A percentile compares a stretch with the other conserved stretches of the same genome.
Conservation (phyloP, 306 rosid species). For the Cotoneaster glaucophyllus region DNA sequence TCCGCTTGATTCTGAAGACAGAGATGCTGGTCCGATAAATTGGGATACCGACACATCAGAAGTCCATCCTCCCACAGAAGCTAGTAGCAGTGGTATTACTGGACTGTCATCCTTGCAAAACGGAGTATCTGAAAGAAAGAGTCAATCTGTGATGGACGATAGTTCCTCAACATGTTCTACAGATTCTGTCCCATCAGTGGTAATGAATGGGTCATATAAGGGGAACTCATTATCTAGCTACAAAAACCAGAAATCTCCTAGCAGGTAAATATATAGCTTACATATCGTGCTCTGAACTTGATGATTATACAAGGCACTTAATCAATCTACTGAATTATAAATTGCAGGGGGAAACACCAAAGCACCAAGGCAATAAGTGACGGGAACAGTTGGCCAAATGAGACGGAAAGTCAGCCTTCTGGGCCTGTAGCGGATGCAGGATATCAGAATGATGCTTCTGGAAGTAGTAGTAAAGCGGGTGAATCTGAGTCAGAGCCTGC, state of each 20-base stretch:
- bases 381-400: conserved; percentile 53
- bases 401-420: conserved; percentile 53
- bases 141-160: conserved; percentile 66
- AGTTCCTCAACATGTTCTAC: conserved; percentile 98
- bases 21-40: conserved; percentile 75
- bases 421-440: conserved; percentile 42
- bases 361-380: conserved; percentile 46
- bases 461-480: conserved; percentile 47
- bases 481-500: conserved; percentile 45
- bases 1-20: conserved; percentile 85
- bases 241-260: conserved; percentile 60
- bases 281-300: conserved; percentile 8
- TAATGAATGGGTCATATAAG: conserved; percentile 51
- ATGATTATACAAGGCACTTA: neutral
- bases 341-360: conserved; percentile 62
- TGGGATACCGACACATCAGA: conserved; percentile 98
- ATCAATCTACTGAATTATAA: conserved; percentile 19
- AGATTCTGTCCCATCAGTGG: conserved; percentile 81
- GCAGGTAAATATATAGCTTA: conserved; percentile 44
- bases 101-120: conserved; percentile 53
- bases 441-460: conserved; percentile 37
- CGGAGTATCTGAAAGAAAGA: conserved; percentile 59
- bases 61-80: conserved; percentile 63
- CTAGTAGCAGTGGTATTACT: conserved; percentile 50
- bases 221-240: conserved; percentile 41